Evolutionary conservation across 2,329 filamentous ascomycete genomes (phyloP), one percentile per base, ranked within the genome.

Genomic region (Trichoderma sp.): DNA sequence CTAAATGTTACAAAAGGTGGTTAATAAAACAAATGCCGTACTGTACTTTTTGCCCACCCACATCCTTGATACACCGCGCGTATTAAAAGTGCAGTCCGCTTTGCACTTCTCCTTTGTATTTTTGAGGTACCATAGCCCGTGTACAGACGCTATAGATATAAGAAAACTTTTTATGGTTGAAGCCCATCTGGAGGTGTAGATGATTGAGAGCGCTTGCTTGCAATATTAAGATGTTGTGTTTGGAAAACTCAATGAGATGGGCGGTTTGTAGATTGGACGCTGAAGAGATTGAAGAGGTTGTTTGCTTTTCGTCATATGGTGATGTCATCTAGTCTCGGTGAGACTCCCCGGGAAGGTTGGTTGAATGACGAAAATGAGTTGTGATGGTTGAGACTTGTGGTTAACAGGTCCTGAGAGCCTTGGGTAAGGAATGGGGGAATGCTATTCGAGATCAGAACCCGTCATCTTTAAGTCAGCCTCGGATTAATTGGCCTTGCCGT

Each of bases 401-500:
- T 64, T 14, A 12, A 29, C 29, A 29, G 5, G 41, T 35, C 64
- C 24, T 8, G 45, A 65, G 21, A 68, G 56, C 21, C 24, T 35
- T 69, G 38, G 16, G 27, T 27, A 41, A 6, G 33, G 31, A 8
- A 11, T 27, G 24, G 7, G 29, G 18, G 31, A 21, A 16, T 62
- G 50, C 12, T 27, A 9, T 12, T 45, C 65, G 66, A 50, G n/a
- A 24, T 8, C 62, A 21, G 11, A 21, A 18, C 62, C 33, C 16
- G 8, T 27, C n/a, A 8, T 24, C 68, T 35, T 35, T 50, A 27
- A 56, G 53, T 50, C 12, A 64, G 29, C 6, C 53, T 16, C 24
- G 29, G 7, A 65, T 84, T 81, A 89, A 80, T 90, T 85, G 50
- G 87, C 85, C 83, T 91, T 91, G 78, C 85, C 87, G 41, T 86